Percentiles rank a stretch among this genome's conserved stretches.
Conservation (phyloP, 352 stramenopile species). For the Aphanomyces euteiches region DNA sequence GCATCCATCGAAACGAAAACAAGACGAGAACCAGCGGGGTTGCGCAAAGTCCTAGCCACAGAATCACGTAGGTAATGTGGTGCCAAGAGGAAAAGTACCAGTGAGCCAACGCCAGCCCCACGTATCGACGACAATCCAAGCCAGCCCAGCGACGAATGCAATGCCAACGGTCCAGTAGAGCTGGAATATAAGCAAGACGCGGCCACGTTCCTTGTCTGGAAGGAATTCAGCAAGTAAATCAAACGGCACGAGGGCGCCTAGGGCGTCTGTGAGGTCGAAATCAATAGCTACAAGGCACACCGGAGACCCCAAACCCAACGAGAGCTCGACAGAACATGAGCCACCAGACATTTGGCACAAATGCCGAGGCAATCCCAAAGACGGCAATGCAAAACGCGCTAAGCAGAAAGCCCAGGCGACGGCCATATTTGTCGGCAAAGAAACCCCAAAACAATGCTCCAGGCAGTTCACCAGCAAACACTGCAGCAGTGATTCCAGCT, state of each 20-base stretch:
- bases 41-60: constrained; percentile 17
- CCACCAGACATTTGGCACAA: constrained; percentile 23
- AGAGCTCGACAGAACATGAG: constrained; percentile 25
- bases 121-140: constrained; percentile 22
- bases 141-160: constrained; percentile 19
- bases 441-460: constrained; percentile 29
- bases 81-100: not conserved
- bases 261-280: not conserved
- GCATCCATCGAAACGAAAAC: constrained; percentile 28
- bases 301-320: constrained; percentile 24
- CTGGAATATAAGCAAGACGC: constrained; percentile 23
- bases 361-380: constrained; percentile 22
- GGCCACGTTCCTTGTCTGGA: constrained; percentile 19
- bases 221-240: constrained; percentile 29
- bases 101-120: constrained; percentile 31
- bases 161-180: constrained; percentile 28
- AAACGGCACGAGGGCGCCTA: constrained; percentile 25
- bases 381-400: constrained; percentile 28
- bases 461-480: constrained; percentile 27
- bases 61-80: not conserved
- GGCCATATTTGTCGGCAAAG: constrained; percentile 29
- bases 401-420: constrained; percentile 25
- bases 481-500: constrained; percentile 28
- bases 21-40: constrained; percentile 22
- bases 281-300: not conserved